These are phyloP conservation scores for Phytophthora pini DNA, from an alignment of 352 stramenopile genomes.

Conservation along the genomic window DNA sequence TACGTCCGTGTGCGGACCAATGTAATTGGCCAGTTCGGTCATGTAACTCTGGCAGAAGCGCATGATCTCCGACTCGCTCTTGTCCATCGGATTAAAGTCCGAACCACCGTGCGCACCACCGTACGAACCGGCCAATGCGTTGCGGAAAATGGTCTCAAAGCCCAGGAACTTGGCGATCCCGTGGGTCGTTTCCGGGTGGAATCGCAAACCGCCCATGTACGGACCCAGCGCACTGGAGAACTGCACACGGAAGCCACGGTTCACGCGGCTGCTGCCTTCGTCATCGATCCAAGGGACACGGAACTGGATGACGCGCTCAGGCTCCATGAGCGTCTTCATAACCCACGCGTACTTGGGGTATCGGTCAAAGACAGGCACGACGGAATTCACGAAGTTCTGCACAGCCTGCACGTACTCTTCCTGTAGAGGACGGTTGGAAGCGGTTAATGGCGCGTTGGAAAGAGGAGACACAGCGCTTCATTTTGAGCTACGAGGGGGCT, in stretches of 20 bases:
- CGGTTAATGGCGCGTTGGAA: conserved; percentile 16
- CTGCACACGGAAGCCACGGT: conserved; percentile 97
- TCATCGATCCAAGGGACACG: conserved; percentile 98
- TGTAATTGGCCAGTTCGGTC: conserved; percentile 98
- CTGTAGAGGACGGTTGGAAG: conserved; percentile 11
- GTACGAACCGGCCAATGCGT: conserved; percentile 90
- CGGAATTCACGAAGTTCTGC: conserved; percentile 81
- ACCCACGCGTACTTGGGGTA: conserved; percentile 92
- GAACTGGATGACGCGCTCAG: conserved; percentile 96
- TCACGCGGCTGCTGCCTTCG: conserved; percentile 94
- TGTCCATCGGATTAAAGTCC: conserved; percentile 98
- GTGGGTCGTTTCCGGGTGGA: conserved; percentile 92
- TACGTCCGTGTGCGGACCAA: conserved; percentile 96
- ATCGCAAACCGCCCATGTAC: conserved; percentile 97
- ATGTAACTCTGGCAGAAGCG: conserved; percentile 99
- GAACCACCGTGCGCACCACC: conserved; percentile 90
- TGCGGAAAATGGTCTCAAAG: conserved; percentile 97
- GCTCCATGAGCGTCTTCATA: conserved; percentile 96
- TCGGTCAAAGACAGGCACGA: conserved; percentile 86
- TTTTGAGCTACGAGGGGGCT: conserved; percentile 11
- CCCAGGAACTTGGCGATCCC: conserved; percentile 91
- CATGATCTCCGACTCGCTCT: conserved; percentile 98
- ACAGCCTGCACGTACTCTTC: conserved; percentile 74
- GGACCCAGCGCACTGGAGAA: conserved; percentile 92
- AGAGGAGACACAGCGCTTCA: conserved; percentile 18